Evolutionary conservation across 176 grass and related monocot genomes (phyloP).

Genomic region (Tillandsia fasciculata): DNA sequence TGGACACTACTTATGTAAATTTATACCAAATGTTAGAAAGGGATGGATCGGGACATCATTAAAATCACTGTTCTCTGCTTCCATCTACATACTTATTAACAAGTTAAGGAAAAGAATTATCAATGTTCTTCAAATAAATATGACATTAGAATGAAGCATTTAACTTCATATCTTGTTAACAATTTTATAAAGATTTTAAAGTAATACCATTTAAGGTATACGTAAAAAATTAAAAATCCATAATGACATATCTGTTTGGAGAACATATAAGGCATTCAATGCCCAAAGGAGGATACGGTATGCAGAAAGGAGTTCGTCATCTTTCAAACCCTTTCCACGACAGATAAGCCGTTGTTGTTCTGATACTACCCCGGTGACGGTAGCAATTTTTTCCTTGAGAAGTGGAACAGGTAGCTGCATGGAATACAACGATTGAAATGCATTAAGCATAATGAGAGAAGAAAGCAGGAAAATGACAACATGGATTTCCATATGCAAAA

Average conservation of each 20-base stretch:
- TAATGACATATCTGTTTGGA: no score
- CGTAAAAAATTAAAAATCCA: background rate
- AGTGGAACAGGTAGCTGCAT: slow-evolving; percentile 83
- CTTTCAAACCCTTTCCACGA: slow-evolving; percentile 82
- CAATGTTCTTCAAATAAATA: background rate
- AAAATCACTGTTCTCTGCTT: no score
- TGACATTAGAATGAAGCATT: no score
- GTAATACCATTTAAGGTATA: background rate
- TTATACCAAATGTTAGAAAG: no score
- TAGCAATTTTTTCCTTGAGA: slow-evolving; percentile 94
- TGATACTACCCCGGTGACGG: slow-evolving; percentile 75
- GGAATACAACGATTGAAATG: slow-evolving; percentile 13
- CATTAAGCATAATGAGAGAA: slow-evolving; percentile 21
- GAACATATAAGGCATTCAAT: background rate
- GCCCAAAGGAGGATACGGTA: slow-evolving; percentile 59
- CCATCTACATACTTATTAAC: no score
- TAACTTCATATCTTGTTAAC: background rate
- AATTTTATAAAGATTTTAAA: background rate
- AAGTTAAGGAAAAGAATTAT: background rate
- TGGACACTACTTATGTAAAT: no score
- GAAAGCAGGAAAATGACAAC: background rate
- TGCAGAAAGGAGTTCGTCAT: slow-evolving; percentile 89
- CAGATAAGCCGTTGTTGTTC: slow-evolving; percentile 93
- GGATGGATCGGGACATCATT: no score
- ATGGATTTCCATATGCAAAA: background rate